Evolutionary conservation across 352 stramenopile species (phyloP), one percentile per base, ranked within the genome.

Genomic region (Elongisporangium anandrum): DNA sequence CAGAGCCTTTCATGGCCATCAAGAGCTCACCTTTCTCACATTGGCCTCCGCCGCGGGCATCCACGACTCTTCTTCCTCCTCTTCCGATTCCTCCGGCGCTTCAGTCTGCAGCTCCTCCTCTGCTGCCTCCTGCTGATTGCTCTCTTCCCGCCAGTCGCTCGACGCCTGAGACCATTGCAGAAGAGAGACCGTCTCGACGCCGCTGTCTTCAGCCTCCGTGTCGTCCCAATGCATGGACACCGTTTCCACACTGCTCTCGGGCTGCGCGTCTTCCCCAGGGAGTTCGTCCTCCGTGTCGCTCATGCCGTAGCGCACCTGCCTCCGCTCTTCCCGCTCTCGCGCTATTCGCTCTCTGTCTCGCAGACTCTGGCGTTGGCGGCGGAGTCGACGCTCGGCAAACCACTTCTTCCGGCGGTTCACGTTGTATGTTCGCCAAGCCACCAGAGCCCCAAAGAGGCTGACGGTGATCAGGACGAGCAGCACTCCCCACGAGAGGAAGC

Each of bases 401-500:
- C 74, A 79, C 8, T 23, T 70, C 38, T 85, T 87, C 24, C 77
- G 73, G n/a, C 68, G 75, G 50, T 77, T 77, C 8, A 77, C 61
- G 7, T 71, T 87, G 47, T 70, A 79, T 20, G 81, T 66, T 2
- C 77, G 78, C 41, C 77, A 26, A 3, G 76, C 66, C 12, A 88
- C 66, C n/a, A 71, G 68, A 2, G 64, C 77, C n/a, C 59, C 77
- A 48, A 90, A 60, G 29, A 85, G 53, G 39, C 68, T 66, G 50
- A 87, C 66, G 2, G 60, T 62, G 0, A 73, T 12, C 9, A 85
- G 56, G 45, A 88, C 54, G 49, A 84, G 22, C 17, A 79, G 57
- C 49, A 68, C 21, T 26, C 83, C 68, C 68, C 60, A 77, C 13
- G 75, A 81, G 56, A 87, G 62, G 29, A 80, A 55, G 34, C 34